Base-by-base conservation (phyloP, 2,329 filamentous ascomycete species). In the Sporothrix dimorphospora region DNA sequence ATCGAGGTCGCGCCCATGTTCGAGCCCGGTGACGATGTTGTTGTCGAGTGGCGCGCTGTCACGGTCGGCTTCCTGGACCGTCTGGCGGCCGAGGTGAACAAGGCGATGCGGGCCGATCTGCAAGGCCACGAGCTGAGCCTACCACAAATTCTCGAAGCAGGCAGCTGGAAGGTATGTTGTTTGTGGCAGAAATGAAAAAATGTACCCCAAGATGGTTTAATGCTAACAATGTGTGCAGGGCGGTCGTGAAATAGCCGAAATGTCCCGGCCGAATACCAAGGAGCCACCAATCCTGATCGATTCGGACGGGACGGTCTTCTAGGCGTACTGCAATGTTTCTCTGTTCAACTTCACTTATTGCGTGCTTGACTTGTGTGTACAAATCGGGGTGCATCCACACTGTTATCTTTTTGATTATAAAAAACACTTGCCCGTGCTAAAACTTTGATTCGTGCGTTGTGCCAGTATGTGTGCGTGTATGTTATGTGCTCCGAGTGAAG, bases 221-320 rank as follows among this genome's bases (percentile, higher is more conserved):
- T 69, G 1, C 71, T 59, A 63, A 68, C 59, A 14, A 8, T n/a
- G 47, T 7, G 2, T 19, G 71, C 72, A 88, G 94, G 95, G 95
- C 77, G 96, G 96, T 73, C 91, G 96, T 79, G 96, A 98, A 83
- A 92, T 98, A 80, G 96, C 96, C 75, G 95, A 98, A 83, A 94
- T 98, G 75, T 95, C 94, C 77, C 88, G 96, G 76, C 96, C 96
- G 27, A 98, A 98, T 78, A 98, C 96, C 69, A 97, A 96, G 83
- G 94, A 97, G 80, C 94, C 95, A 42, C 96, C 96, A 4, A 98
- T 99, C 79, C 90, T 98, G 83, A 98, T 98, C 77, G 88, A 97
- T 76, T 97, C 94, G 75, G 96, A 99, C 80, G 96, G 96, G 74
- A 98, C 96, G 30, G 93, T 99, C 76, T 98, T 99, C 80, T 77